Evolutionary conservation across 2,329 filamentous ascomycete species (phyloP).

Genomic region (Pseudogymnoascus sp.): DNA sequence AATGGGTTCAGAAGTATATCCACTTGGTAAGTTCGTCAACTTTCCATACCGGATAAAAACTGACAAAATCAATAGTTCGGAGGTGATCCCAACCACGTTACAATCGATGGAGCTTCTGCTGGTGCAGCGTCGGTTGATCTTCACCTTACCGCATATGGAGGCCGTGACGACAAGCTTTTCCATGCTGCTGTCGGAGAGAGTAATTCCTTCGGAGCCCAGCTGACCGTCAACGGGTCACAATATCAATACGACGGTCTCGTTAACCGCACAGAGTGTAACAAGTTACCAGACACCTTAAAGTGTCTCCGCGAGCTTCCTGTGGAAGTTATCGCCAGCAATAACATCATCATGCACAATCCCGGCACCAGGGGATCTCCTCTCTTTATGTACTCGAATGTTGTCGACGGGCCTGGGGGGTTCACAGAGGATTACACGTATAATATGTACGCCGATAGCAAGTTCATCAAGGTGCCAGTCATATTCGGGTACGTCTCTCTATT

Average conservation of each 20-base stretch:
- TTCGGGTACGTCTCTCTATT: conserved; percentile 28
- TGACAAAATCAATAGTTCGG: not conserved
- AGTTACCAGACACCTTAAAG: conserved; percentile 31
- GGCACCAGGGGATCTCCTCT: conserved; percentile 33
- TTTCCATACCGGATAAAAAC: not conserved
- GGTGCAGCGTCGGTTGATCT: conserved; percentile 14
- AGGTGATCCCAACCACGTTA: not conserved
- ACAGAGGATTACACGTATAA: conserved; percentile 44
- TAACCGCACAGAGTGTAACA: conserved; percentile 15
- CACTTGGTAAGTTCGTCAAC: conserved; percentile 41
- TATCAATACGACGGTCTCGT: not conserved
- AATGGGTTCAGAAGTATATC: conserved; percentile 33
- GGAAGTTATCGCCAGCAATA: conserved; percentile 36
- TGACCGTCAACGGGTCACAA: not conserved
- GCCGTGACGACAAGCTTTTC: not conserved
- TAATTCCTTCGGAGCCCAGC: not conserved
- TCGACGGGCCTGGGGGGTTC: conserved; percentile 43
- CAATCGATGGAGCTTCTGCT: conserved; percentile 1
- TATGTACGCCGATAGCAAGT: conserved; percentile 41
- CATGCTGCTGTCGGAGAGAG: not conserved
- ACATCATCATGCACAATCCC: conserved; percentile 33
- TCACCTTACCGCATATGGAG: not conserved
- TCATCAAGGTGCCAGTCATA: conserved; percentile 48
- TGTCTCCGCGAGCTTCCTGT: conserved; percentile 41
- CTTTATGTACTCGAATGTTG: conserved; percentile 47